phyloP scores from a whole-genome alignment of 164 flowering plant species.

The Berberis vulgaris region DNA sequence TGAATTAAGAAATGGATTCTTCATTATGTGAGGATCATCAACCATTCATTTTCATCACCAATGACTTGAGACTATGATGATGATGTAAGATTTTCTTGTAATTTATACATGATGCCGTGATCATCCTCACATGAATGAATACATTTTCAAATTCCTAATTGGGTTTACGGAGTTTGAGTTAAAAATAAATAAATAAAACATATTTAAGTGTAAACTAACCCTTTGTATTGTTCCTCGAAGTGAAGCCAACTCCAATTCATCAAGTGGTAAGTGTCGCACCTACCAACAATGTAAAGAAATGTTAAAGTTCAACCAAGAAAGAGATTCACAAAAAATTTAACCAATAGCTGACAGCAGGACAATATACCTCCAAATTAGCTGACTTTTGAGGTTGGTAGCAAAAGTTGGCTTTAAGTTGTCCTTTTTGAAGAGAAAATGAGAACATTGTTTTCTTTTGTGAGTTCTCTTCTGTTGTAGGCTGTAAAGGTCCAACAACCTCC shows the following conservation, averaged over 20 bases:
- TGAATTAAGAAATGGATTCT: too few species aligned
- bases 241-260: conserved; percentile 95
- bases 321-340: background rate
- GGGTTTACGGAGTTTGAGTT: too few species aligned
- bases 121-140: too few species aligned
- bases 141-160: too few species aligned
- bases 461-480: conserved; percentile 37
- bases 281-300: conserved; percentile 14
- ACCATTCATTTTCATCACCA: too few species aligned
- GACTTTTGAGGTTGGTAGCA: conserved; percentile 65
- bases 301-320: background rate
- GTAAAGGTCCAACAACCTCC: conserved; percentile 58
- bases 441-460: conserved; percentile 34
- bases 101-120: too few species aligned
- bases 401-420: conserved; percentile 73
- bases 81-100: too few species aligned
- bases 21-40: too few species aligned
- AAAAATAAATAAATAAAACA: too few species aligned
- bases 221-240: conserved; percentile 89
- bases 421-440: conserved; percentile 83
- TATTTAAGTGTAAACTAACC: conserved; percentile 28
- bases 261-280: conserved; percentile 88
- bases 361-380: conserved; percentile 72
- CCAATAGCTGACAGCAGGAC: background rate
- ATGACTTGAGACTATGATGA: too few species aligned